Evolutionary conservation across 352 stramenopile species (phyloP).

Genomic region (Phytophthora fragariaefolia): DNA sequence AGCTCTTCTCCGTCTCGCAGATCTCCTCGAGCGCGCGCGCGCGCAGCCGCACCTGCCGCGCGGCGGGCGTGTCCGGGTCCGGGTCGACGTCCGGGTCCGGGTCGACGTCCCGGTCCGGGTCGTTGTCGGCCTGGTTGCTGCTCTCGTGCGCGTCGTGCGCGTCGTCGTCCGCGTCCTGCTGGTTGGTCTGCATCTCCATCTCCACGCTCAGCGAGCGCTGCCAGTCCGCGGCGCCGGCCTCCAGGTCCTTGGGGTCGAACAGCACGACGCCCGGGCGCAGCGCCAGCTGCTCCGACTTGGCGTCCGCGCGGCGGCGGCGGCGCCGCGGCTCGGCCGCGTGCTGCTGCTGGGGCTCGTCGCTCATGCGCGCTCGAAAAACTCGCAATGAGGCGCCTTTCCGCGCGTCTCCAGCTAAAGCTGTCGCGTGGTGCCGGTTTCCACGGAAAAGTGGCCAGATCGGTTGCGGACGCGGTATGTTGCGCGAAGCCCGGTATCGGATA

Average conservation of each 20-base stretch:
- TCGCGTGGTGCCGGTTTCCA: constrained; percentile 35
- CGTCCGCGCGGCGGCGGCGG: constrained; percentile 20
- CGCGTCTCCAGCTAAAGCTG: background rate
- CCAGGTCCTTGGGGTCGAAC: constrained; percentile 59
- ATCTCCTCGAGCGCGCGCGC: constrained; percentile 81
- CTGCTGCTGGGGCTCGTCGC: constrained; percentile 13
- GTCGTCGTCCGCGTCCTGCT: constrained; percentile 28
- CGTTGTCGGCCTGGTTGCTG: constrained; percentile 27
- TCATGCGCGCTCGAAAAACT: constrained; percentile 34
- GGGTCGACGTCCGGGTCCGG: constrained; percentile 24
- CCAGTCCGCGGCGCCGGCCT: constrained; percentile 22
- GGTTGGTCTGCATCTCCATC: constrained; percentile 30
- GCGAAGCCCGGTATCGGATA: background rate
- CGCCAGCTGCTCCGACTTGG: constrained; percentile 25
- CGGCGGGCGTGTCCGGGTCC: constrained; percentile 25
- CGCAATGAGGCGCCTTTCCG: constrained; percentile 41
- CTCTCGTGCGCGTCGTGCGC: constrained; percentile 21
- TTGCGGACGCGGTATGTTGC: background rate
- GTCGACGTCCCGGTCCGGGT: too few relatives aligned
- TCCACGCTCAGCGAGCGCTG: constrained; percentile 30
- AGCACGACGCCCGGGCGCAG: constrained; percentile 51
- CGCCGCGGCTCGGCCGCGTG: constrained; percentile 1
- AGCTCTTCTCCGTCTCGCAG: constrained; percentile 78
- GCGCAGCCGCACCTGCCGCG: constrained; percentile 39
- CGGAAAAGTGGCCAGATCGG: constrained; percentile 33